Percentiles rank a stretch among this genome's conserved stretches.
Conservation (phyloP, 2,329 filamentous ascomycete genomes). For the Aspergillus amoenus region DNA sequence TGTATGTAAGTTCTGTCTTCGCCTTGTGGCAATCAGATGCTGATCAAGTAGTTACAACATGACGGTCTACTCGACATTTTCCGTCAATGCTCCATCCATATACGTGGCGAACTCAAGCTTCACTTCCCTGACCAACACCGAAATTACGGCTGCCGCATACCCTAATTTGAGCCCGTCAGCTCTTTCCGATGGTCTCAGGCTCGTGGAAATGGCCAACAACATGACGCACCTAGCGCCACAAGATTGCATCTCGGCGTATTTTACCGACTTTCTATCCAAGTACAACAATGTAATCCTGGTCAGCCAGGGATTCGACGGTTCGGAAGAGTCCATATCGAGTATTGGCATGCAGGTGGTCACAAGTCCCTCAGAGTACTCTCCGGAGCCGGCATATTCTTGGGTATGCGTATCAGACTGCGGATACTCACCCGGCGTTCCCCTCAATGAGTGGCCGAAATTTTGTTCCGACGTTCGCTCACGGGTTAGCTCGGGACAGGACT, state of each 20-base stretch:
- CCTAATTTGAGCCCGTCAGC: too few species aligned
- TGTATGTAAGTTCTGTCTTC: not conserved
- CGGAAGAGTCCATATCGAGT: fast-evolving
- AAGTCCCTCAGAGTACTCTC: not conserved
- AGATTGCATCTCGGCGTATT: slow-evolving; percentile 18
- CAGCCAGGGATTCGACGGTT: not conserved
- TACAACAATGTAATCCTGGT: slow-evolving; percentile 16
- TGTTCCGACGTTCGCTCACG: too few species aligned
- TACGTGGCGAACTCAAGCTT: not conserved
- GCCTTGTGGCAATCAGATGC: too few species aligned
- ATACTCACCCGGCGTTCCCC: too few species aligned
- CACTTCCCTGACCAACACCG: not conserved
- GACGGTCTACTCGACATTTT: not conserved
- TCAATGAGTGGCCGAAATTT: not conserved
- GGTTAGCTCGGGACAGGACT: not conserved
- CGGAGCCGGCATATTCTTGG: slow-evolving; percentile 1
- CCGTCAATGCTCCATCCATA: not conserved
- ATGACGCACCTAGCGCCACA: not conserved
- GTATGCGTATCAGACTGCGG: not conserved
- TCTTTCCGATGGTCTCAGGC: not conserved
- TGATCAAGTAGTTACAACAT: not conserved
- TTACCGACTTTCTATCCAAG: slow-evolving; percentile 13
- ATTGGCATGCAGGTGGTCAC: not conserved
- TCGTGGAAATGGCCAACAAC: not conserved
- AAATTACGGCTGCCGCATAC: too few species aligned